A percentile compares a stretch with the other conserved stretches of the same genome.
phyloP scores from a whole-genome alignment of 2,329 filamentous ascomycete genomes.

The Trichoderma sp. region DNA sequence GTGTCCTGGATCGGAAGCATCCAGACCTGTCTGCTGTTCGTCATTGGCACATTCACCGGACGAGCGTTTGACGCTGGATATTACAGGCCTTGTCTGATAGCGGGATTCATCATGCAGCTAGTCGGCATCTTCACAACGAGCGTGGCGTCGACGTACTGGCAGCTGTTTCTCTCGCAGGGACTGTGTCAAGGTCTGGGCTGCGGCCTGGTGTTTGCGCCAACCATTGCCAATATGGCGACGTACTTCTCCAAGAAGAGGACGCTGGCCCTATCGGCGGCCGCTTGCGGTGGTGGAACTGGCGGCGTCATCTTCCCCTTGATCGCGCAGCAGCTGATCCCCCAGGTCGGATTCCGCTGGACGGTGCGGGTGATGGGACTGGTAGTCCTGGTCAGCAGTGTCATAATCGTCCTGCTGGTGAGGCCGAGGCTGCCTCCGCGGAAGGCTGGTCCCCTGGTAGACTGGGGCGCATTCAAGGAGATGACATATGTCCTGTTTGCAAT shows the following conservation, averaged over 20 bases:
- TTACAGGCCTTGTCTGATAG: slow-evolving; percentile 39
- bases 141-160: slow-evolving; percentile 48
- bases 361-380: slow-evolving; percentile 64
- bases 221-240: slow-evolving; percentile 57
- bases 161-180: slow-evolving; percentile 56
- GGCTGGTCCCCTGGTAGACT: slow-evolving; percentile 54
- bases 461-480: slow-evolving; percentile 52
- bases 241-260: slow-evolving; percentile 64
- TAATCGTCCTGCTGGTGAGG: slow-evolving; percentile 47
- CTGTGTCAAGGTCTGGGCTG: slow-evolving; percentile 59
- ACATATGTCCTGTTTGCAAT: slow-evolving; percentile 45
- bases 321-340: slow-evolving; percentile 58
- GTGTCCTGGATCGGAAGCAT: slow-evolving; percentile 55
- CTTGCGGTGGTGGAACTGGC: slow-evolving; percentile 62
- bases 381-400: slow-evolving; percentile 50
- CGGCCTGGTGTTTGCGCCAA: slow-evolving; percentile 58
- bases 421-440: slow-evolving; percentile 53
- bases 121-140: slow-evolving; percentile 52
- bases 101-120: slow-evolving; percentile 47
- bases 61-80: slow-evolving; percentile 48
- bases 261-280: slow-evolving; percentile 61
- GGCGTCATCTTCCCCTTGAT: slow-evolving; percentile 65
- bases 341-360: slow-evolving; percentile 66
- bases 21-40: slow-evolving; percentile 48
- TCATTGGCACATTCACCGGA: slow-evolving; percentile 47